Conservation (phyloP, 306 rosid genomes). For the Macrotyloma uniflorum region DNA sequence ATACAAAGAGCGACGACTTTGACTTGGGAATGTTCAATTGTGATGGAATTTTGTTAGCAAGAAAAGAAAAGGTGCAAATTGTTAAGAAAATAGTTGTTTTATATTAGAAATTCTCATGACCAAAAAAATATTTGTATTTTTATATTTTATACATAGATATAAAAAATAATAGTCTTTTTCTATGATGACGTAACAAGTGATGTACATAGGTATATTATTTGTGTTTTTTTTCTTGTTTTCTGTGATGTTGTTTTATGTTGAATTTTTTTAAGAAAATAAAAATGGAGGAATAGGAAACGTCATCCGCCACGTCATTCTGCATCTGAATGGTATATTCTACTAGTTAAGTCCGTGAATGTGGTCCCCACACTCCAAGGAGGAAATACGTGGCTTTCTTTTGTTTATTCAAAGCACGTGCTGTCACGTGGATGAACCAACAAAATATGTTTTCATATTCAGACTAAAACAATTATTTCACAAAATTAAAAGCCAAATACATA, state of each 20-base stretch:
- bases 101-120: too few species aligned
- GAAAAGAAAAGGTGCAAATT: too few species aligned
- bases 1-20: neutral
- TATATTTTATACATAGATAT: too few species aligned
- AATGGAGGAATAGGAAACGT: neutral
- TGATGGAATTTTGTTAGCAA: too few species aligned
- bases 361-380: constrained; percentile 10
- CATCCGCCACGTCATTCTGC: constrained; percentile 6
- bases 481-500: too few species aligned
- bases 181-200: neutral
- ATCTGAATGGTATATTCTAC: too few species aligned
- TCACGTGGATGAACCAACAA: neutral
- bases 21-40: neutral
- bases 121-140: too few species aligned
- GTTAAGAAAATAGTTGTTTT: too few species aligned
- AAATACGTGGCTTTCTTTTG: neutral
- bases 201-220: neutral
- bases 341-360: constrained; percentile 30
- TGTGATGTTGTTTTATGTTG: neutral
- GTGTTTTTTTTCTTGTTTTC: neutral
- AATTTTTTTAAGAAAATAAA: neutral
- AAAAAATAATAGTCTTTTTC: neutral
- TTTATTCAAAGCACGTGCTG: neutral
- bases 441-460: too few species aligned
- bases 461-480: too few species aligned